Evolutionary conservation across 768 basidiomycete genomes (phyloP).

Genomic region (Pleurotus djamor): DNA sequence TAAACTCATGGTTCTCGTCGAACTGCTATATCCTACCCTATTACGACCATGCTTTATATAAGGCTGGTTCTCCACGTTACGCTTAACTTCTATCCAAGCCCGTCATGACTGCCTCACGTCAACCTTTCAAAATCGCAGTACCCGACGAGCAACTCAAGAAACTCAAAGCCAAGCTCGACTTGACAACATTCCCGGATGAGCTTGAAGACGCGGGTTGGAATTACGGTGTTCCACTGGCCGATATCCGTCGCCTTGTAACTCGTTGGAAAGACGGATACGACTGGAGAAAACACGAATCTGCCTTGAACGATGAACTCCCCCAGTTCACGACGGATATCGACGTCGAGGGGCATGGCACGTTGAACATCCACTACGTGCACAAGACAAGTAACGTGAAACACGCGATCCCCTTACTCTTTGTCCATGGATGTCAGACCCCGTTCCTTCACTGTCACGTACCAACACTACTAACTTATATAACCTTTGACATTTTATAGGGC

Average conservation of each 20-base stretch:
- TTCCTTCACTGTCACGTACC: neutral
- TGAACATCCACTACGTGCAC: constrained; percentile 58
- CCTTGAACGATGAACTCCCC: constrained; percentile 50
- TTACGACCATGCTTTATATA: no score
- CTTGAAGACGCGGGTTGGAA: constrained; percentile 46
- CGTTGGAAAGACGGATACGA: constrained; percentile 55
- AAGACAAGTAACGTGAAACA: constrained; percentile 37
- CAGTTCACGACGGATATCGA: constrained; percentile 53
- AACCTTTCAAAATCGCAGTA: constrained; percentile 46
- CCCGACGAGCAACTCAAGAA: constrained; percentile 35
- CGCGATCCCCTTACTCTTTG: constrained; percentile 60
- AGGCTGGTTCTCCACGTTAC: no score
- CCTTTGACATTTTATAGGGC: constrained; percentile 39
- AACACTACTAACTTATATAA: neutral
- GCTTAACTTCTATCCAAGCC: neutral
- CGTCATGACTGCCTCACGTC: constrained; percentile 19
- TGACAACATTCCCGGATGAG: constrained; percentile 55
- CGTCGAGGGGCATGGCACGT: constrained; percentile 39
- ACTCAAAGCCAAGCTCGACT: constrained; percentile 44
- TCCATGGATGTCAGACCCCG: constrained; percentile 50
- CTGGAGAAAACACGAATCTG: constrained; percentile 52
- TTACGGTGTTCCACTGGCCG: constrained; percentile 52
- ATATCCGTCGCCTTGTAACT: constrained; percentile 44
- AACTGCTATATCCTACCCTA: no score
- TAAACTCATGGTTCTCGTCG: no score